Conservation (phyloP, 2,329 filamentous ascomycete species). For the Trichoderma atroviride region DNA sequence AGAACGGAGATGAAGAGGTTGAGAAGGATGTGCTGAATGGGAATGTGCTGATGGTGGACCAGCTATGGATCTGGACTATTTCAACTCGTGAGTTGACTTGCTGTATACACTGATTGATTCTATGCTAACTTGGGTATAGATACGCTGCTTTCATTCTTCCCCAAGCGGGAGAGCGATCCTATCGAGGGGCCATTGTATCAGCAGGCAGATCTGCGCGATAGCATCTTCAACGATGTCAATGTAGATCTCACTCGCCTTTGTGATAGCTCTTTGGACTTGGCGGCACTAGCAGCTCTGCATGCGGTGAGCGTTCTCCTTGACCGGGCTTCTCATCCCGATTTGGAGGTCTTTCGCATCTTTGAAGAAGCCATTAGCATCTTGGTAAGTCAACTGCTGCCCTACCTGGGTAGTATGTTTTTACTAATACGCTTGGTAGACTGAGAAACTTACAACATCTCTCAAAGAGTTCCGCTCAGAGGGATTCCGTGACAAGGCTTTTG, state of each 20-base stretch:
- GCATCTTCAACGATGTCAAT: slow-evolving; percentile 67
- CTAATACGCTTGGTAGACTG: slow-evolving; percentile 48
- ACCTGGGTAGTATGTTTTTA: background rate
- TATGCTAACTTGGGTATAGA: slow-evolving; percentile 39
- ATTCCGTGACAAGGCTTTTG: slow-evolving; percentile 50
- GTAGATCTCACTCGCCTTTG: slow-evolving; percentile 65
- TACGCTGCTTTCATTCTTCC: slow-evolving; percentile 58
- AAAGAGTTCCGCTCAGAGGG: slow-evolving; percentile 63
- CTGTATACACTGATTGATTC: background rate
- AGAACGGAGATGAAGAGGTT: slow-evolving; percentile 30
- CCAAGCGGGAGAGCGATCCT: slow-evolving; percentile 56
- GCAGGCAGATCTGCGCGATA: slow-evolving; percentile 64
- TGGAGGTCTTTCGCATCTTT: slow-evolving; percentile 67
- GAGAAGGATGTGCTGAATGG: slow-evolving; percentile 52
- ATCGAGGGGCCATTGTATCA: slow-evolving; percentile 59
- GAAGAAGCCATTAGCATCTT: slow-evolving; percentile 67
- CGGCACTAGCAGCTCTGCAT: slow-evolving; percentile 63
- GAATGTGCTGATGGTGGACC: slow-evolving; percentile 68
- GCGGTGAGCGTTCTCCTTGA: slow-evolving; percentile 65
- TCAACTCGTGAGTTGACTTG: slow-evolving; percentile 49
- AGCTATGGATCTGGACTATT: slow-evolving; percentile 65
- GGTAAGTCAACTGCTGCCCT: slow-evolving; percentile 40
- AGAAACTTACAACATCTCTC: slow-evolving; percentile 63
- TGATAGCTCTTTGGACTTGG: slow-evolving; percentile 63
- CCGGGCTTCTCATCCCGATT: slow-evolving; percentile 59